These are phyloP conservation scores for Alternaria arbusti DNA, from an alignment of 2,329 filamentous ascomycete species.

Conservation along the genomic window DNA sequence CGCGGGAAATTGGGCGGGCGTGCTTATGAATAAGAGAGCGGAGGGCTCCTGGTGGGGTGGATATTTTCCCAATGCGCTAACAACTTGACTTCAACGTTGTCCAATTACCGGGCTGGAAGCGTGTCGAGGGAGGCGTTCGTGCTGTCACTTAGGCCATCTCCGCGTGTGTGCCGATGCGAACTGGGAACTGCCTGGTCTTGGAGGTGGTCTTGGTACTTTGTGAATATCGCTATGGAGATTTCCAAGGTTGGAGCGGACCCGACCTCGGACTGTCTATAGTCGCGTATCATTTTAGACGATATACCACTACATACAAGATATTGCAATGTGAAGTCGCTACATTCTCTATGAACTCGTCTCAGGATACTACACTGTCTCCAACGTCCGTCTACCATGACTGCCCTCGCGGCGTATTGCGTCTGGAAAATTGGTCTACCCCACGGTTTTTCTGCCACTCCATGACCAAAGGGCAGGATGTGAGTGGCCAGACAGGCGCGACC, in stretches of 20 bases:
- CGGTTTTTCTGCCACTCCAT: conserved; percentile 43
- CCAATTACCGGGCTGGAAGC: conserved; percentile 41
- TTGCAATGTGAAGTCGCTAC: neutral
- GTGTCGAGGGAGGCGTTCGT: conserved; percentile 30
- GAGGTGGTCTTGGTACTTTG: conserved; percentile 26
- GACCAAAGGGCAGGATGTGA: conserved; percentile 27
- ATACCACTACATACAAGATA: no score
- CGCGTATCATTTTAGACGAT: conserved; percentile 1
- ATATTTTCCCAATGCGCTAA: conserved; percentile 45
- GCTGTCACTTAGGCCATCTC: conserved; percentile 25
- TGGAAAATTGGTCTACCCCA: conserved; percentile 46
- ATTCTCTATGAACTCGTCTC: neutral
- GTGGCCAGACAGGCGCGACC: conserved; percentile 34
- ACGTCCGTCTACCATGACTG: conserved; percentile 27
- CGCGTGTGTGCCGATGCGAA: conserved; percentile 23
- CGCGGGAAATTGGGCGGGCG: conserved; percentile 32
- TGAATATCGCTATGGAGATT: conserved; percentile 10
- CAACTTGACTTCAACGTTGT: conserved; percentile 36
- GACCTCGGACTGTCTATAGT: conserved; percentile 5
- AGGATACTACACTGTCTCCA: neutral
- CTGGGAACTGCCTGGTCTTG: conserved; percentile 25
- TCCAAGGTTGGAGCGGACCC: conserved; percentile 8
- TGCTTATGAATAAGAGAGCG: conserved; percentile 46
- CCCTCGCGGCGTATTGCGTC: conserved; percentile 32
- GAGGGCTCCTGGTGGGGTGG: conserved; percentile 41